Percentiles rank a stretch among this genome's conserved stretches.
Evolutionary conservation across 2,329 filamentous ascomycete genomes (phyloP).

Genomic region (Didymosphaeria variabile): DNA sequence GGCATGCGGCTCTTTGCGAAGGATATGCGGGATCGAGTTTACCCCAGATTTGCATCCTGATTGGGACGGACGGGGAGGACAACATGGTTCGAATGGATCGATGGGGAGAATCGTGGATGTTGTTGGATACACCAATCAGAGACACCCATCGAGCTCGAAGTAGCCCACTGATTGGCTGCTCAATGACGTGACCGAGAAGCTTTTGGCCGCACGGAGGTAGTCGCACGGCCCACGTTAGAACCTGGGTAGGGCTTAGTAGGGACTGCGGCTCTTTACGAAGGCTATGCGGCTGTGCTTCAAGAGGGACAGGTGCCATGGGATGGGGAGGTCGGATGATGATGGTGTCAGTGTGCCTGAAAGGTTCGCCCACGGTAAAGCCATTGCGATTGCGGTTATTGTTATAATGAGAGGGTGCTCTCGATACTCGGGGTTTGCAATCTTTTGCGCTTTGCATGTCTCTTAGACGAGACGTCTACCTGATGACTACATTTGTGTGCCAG

Average conservation of each 20-base stretch:
- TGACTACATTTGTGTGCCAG: too few relatives aligned
- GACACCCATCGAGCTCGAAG: too few relatives aligned
- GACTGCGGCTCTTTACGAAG: constrained; percentile 26
- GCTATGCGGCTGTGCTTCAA: constrained; percentile 35
- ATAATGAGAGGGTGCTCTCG: background rate
- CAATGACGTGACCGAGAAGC: too few relatives aligned
- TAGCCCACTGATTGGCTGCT: too few relatives aligned
- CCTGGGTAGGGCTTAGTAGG: constrained; percentile 12
- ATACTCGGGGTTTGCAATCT: background rate
- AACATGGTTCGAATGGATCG: constrained; percentile 12
- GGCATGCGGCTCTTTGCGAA: too few relatives aligned
- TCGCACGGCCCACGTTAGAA: constrained; percentile 5
- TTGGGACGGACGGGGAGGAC: too few relatives aligned
- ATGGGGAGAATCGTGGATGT: background rate
- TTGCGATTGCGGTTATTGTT: constrained; percentile 4
- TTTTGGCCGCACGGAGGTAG: too few relatives aligned
- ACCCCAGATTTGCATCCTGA: too few relatives aligned
- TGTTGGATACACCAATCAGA: background rate
- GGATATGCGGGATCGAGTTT: too few relatives aligned
- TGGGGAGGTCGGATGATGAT: constrained; percentile 9
- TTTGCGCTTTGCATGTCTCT: background rate
- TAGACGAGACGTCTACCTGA: background rate
- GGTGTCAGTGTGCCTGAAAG: constrained; percentile 18
- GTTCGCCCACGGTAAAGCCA: background rate
- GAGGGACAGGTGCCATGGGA: constrained; percentile 15